Evolutionary conservation across 1,284 basidiomycete species (phyloP), one percentile per base, ranked within the genome.

Genomic region (Mycena citricolor): DNA sequence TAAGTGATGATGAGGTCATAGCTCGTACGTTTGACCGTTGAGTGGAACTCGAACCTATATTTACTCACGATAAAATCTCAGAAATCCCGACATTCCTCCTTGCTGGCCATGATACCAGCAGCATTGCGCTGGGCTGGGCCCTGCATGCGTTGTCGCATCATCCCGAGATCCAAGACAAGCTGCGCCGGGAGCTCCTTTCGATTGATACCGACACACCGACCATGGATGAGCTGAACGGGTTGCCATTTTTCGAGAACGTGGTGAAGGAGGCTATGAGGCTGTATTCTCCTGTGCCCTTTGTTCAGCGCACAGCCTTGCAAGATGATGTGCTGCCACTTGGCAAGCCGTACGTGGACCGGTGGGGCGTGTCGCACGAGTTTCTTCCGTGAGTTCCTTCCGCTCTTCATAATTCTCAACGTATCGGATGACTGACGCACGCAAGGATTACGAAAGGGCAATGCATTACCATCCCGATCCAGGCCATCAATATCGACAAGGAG

Each of bases 1-100:
- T 93, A 68, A 71, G 71, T 17, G 86, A 91, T 52, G 74, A 79
- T 19, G 88, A 91, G 54, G 81, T 92, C 1, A 57, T 86, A 22
- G 78, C 81, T 6, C 89, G 89, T 80, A 70, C 69, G 74, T 77
- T 54, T 16, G 19, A 5, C 11, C 11, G 36, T 12, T 17, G n/a
- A n/a, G n/a, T n/a, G n/a, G n/a, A n/a, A n/a, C n/a, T n/a, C n/a
- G n/a, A n/a, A n/a, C n/a, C n/a, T 24, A 22, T 12, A 13, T 40
- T 33, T 35, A 7, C 44, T n/a, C 13, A 17, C 24, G n/a, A 5
- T 19, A 20, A 21, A n/a, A 33, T 6, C 11, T 3, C 20, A 33
- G 40, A 42, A 21, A 42, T 35, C 19, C 40, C 32, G n/a, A 42
- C 40, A 1, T 42, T 42, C 21, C 22, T 42, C 22, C 8, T 34